Percentiles rank a stretch among this genome's conserved stretches.
These are phyloP conservation scores for Microbotryomycetes sp. DNA, from an alignment of 1,284 basidiomycete genomes.

Conservation along the genomic window DNA sequence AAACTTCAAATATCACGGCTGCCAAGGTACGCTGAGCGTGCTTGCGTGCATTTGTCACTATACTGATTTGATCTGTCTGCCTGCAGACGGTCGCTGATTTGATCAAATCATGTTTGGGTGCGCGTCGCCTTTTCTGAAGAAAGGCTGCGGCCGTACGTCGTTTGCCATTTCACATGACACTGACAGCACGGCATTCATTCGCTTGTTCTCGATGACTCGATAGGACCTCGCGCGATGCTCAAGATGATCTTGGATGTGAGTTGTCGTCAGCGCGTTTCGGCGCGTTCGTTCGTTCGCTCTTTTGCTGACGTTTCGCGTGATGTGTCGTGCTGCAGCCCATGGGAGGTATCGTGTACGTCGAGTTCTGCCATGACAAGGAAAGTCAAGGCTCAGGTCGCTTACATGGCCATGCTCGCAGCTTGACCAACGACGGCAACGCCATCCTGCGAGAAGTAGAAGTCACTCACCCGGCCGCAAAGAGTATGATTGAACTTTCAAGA, in stretches of 20 bases:
- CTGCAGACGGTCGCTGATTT: constrained; percentile 91
- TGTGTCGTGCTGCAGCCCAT: constrained; percentile 55
- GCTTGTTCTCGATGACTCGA: background rate
- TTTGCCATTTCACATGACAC: background rate
- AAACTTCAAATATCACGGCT: constrained; percentile 93
- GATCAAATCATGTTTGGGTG: constrained; percentile 86
- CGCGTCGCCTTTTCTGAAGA: background rate
- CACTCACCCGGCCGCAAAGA: constrained; percentile 95
- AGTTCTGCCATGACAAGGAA: background rate
- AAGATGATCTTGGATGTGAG: constrained; percentile 90
- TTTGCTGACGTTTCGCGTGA: background rate
- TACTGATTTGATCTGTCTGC: constrained; percentile 8
- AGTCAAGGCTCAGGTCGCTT: background rate
- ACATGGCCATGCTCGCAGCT: constrained; percentile 46
- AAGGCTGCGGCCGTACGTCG: background rate
- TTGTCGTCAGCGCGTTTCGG: background rate
- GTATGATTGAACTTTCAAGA: constrained; percentile 96
- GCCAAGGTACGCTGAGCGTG: constrained; percentile 63
- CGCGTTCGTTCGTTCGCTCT: too few relatives aligned
- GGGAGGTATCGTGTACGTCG: constrained; percentile 83
- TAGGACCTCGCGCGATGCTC: constrained; percentile 87
- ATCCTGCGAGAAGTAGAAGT: constrained; percentile 97
- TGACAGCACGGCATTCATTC: background rate
- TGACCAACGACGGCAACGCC: constrained; percentile 97
- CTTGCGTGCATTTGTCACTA: background rate